Evolutionary conservation across 2,329 filamentous ascomycete species (phyloP).

Genomic region (Talaromyces sp.): DNA sequence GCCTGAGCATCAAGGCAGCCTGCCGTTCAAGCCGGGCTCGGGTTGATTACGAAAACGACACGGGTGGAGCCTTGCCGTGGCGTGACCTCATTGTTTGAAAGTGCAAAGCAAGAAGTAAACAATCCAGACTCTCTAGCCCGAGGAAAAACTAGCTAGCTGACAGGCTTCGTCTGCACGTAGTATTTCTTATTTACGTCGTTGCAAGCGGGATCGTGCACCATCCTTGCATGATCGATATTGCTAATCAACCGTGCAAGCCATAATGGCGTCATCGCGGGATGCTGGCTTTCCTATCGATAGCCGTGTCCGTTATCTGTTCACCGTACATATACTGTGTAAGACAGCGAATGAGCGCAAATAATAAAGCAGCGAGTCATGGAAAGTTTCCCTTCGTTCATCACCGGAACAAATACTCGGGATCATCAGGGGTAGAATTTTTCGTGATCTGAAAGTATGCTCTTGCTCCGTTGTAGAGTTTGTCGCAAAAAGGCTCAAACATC

Average conservation of each 20-base stretch:
- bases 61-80: slow-evolving; percentile 3
- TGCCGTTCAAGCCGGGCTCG: not conserved
- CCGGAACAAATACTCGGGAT: not conserved
- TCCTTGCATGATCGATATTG: not conserved
- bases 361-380: not conserved
- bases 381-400: not conserved
- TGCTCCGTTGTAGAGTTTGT: not conserved
- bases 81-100: not conserved
- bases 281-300: not conserved
- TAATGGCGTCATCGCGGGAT: slow-evolving; percentile 14
- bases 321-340: not conserved
- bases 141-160: not conserved
- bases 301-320: not conserved
- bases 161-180: not conserved
- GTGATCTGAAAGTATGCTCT: not conserved
- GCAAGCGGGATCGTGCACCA: not conserved
- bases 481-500: slow-evolving; percentile 6
- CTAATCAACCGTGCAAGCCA: not conserved
- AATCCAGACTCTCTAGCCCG: not conserved
- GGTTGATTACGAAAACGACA: slow-evolving; percentile 10
- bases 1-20: not conserved
- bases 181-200: not conserved
- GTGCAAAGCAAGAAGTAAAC: not conserved
- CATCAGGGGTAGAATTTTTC: slow-evolving; percentile 6
- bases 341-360: not conserved